phyloP scores from a whole-genome alignment of 257 asterid genomes.

The Solanum commersonii region DNA sequence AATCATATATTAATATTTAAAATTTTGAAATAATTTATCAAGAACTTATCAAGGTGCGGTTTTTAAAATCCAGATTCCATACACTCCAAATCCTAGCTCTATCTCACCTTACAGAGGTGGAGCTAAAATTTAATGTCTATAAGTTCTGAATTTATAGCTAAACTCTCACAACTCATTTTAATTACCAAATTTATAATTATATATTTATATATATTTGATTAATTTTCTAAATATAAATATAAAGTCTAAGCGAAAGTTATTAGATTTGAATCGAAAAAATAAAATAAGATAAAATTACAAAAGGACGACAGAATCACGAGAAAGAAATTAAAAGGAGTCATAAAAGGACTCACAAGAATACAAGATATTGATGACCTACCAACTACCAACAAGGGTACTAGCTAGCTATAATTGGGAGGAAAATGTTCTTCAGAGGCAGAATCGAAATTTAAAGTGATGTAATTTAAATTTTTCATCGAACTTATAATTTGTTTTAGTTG shows the following conservation, averaged over 20 bases:
- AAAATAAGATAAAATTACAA: neutral
- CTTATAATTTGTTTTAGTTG: neutral
- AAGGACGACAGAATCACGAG: neutral
- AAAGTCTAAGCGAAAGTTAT: neutral
- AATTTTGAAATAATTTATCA: neutral
- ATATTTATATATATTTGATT: neutral
- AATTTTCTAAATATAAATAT: neutral
- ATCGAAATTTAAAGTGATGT: neutral
- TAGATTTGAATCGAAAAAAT: neutral
- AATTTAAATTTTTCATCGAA: neutral
- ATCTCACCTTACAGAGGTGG: neutral
- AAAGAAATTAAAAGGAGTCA: neutral
- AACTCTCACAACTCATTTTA: neutral
- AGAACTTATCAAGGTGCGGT: neutral
- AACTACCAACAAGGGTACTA: neutral
- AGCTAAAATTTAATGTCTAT: neutral
- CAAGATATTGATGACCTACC: neutral
- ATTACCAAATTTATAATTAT: neutral
- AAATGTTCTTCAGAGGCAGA: accelerated
- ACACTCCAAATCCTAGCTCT: neutral
- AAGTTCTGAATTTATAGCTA: neutral
- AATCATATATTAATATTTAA: neutral
- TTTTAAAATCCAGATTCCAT: neutral
- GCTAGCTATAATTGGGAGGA: conserved; percentile 1
- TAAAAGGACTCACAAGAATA: neutral